These are phyloP conservation scores for Colletotrichum filicis DNA, from an alignment of 2,329 filamentous ascomycete species.

Conservation along the genomic window DNA sequence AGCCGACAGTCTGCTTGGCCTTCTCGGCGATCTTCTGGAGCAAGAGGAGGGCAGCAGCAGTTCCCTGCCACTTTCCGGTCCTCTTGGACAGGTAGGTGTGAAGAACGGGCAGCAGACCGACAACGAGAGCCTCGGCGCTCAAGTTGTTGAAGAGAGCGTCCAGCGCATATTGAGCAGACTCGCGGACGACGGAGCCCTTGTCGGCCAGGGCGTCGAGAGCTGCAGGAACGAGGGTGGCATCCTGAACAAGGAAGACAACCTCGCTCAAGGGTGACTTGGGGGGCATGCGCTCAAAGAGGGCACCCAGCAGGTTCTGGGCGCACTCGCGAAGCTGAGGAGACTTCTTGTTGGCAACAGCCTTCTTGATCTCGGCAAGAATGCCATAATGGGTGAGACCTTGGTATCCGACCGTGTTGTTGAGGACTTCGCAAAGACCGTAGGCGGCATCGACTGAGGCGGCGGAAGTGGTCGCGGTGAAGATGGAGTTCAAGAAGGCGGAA, in stretches of 20 bases:
- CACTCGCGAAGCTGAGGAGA: slow-evolving; percentile 86
- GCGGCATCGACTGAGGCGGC: slow-evolving; percentile 74
- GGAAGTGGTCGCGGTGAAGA: slow-evolving; percentile 77
- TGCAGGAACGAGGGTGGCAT: slow-evolving; percentile 76
- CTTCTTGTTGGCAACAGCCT: slow-evolving; percentile 95
- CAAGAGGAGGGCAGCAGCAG: slow-evolving; percentile 85
- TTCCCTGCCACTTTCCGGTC: slow-evolving; percentile 97
- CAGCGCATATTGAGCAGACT: slow-evolving; percentile 93
- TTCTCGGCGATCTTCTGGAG: slow-evolving; percentile 96
- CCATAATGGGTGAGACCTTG: slow-evolving; percentile 64
- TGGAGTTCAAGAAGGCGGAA: slow-evolving; percentile 69
- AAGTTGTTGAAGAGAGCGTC: slow-evolving; percentile 87
- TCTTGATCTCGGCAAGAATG: slow-evolving; percentile 66
- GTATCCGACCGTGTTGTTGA: slow-evolving; percentile 65
- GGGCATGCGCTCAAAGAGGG: slow-evolving; percentile 91
- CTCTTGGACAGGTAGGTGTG: slow-evolving; percentile 81
- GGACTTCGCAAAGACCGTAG: slow-evolving; percentile 69
- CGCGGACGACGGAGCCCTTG: slow-evolving; percentile 88
- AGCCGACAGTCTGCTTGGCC: slow-evolving; percentile 84
- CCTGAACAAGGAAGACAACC: slow-evolving; percentile 83
- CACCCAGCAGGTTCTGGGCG: slow-evolving; percentile 93
- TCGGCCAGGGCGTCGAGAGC: slow-evolving; percentile 90
- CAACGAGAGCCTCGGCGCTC: slow-evolving; percentile 83
- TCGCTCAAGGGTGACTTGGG: slow-evolving; percentile 81
- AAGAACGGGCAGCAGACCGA: slow-evolving; percentile 83